phyloP scores from a whole-genome alignment of 129 eudicot genomes.

The Chrysanthemum seticuspe region DNA sequence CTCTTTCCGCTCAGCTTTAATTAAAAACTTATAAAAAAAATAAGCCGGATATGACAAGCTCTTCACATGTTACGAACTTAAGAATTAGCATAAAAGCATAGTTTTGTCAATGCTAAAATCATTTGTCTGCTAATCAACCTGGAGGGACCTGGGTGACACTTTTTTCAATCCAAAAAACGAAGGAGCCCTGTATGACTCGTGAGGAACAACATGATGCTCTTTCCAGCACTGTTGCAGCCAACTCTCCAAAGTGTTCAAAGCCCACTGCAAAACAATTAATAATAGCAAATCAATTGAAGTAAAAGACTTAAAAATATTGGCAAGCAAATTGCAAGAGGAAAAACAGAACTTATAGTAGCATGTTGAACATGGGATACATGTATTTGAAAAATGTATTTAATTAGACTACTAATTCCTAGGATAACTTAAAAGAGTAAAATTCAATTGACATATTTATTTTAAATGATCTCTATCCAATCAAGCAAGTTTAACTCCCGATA shows the following conservation, averaged over 20 bases:
- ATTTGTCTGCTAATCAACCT: slow-evolving; percentile 43
- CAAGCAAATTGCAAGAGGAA: slow-evolving; percentile 13
- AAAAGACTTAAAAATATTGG: background rate
- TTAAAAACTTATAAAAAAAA: background rate
- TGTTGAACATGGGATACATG: background rate
- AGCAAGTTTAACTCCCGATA: too few relatives aligned
- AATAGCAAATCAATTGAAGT: slow-evolving; percentile 2
- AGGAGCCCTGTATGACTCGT: slow-evolving; percentile 79
- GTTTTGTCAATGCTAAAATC: slow-evolving; percentile 1
- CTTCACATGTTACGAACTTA: slow-evolving; percentile 14
- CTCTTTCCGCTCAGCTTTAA: slow-evolving; percentile 72
- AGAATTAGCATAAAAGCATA: slow-evolving; percentile 7
- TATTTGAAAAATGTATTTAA: too few relatives aligned
- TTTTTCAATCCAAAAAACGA: slow-evolving; percentile 84
- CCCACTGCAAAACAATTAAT: slow-evolving; percentile 69
- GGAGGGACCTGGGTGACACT: slow-evolving; percentile 74
- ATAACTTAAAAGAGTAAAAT: too few relatives aligned
- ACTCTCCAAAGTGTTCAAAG: slow-evolving; percentile 55
- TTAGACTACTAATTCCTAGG: too few relatives aligned
- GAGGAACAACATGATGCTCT: slow-evolving; percentile 93
- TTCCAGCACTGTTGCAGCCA: slow-evolving; percentile 97
- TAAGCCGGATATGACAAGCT: slow-evolving; percentile 18
- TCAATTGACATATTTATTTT: too few relatives aligned
- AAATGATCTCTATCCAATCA: too few relatives aligned
- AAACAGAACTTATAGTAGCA: background rate